These are phyloP conservation scores for Candida vartiovaarae DNA, from an alignment of 805 yeast species.

Conservation along the genomic window DNA sequence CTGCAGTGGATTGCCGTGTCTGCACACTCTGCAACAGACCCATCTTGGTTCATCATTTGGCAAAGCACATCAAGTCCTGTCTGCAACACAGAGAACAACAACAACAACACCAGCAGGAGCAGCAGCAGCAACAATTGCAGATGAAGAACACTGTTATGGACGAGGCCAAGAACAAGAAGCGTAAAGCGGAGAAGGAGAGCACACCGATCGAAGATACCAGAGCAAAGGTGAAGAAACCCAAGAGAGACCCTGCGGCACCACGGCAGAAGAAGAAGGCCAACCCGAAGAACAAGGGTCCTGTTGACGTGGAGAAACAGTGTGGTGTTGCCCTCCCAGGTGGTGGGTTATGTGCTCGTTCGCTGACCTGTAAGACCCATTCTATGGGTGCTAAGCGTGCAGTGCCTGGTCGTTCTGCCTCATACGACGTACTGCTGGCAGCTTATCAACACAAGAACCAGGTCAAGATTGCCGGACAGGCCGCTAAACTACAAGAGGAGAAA, in stretches of 20 bases:
- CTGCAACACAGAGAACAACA: conserved; percentile 26
- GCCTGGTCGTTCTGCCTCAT: conserved; percentile 86
- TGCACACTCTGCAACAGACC: conserved; percentile 44
- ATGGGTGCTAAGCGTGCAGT: conserved; percentile 98
- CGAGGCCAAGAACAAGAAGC: conserved; percentile 8
- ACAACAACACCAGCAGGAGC: conserved; percentile 5
- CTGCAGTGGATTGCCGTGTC: conserved; percentile 35
- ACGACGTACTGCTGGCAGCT: conserved; percentile 79
- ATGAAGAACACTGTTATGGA: background rate
- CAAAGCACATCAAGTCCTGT: conserved; percentile 35
- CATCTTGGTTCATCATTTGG: conserved; percentile 30
- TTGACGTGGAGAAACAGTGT: conserved; percentile 90
- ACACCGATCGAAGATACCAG: conserved; percentile 10
- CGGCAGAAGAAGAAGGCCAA: conserved; percentile 35
- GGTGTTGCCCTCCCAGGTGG: conserved; percentile 93
- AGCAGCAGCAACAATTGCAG: background rate
- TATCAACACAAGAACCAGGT: conserved; percentile 93
- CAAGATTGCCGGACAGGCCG: conserved; percentile 75
- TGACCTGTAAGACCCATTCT: conserved; percentile 96
- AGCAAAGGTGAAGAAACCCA: conserved; percentile 13
- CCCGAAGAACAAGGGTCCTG: conserved; percentile 68
- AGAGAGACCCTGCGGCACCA: conserved; percentile 20
- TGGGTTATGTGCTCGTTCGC: conserved; percentile 91
- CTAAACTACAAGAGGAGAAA: conserved; percentile 69
- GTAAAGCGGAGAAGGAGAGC: conserved; percentile 15